Conservation (phyloP, 108 stramenopile species). For the Aureococcus anophagefferens region DNA sequence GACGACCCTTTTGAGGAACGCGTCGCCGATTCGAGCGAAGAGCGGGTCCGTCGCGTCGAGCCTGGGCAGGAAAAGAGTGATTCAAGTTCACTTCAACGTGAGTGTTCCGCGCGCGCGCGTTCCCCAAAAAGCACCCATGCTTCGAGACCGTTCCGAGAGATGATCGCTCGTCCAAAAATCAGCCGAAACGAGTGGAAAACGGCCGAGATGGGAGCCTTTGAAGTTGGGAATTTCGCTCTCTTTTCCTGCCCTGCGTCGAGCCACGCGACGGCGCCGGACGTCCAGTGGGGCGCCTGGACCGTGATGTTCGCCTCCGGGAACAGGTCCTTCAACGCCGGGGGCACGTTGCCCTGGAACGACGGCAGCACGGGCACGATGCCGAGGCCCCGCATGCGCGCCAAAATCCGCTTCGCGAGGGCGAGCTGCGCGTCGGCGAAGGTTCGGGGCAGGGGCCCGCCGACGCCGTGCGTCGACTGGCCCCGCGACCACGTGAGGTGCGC, state of each 20-base stretch:
- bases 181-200: no score
- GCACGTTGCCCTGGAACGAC: conserved; percentile 48
- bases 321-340: conserved; percentile 26
- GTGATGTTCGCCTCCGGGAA: conserved; percentile 39
- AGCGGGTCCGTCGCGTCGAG: conserved; percentile 40
- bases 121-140: no score
- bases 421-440: conserved; percentile 37
- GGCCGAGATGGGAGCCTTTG: no score
- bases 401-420: conserved; percentile 25
- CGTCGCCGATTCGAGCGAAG: conserved; percentile 28
- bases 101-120: no score
- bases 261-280: not conserved
- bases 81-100: no score
- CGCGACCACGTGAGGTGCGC: conserved; percentile 48
- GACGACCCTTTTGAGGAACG: conserved; percentile 33
- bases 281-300: not conserved
- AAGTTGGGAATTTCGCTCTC: no score
- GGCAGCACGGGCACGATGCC: conserved; percentile 42
- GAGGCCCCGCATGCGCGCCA: conserved; percentile 32
- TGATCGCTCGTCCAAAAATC: no score
- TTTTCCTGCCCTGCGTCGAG: no score
- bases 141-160: no score
- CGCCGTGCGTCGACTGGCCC: conserved; percentile 43
- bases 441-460: conserved; percentile 33
- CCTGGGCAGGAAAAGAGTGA: no score